A percentile compares a stretch with the other conserved stretches of the same genome.
phyloP scores from a whole-genome alignment of 768 basidiomycete species.

The Rhizopogon salebrosus region DNA sequence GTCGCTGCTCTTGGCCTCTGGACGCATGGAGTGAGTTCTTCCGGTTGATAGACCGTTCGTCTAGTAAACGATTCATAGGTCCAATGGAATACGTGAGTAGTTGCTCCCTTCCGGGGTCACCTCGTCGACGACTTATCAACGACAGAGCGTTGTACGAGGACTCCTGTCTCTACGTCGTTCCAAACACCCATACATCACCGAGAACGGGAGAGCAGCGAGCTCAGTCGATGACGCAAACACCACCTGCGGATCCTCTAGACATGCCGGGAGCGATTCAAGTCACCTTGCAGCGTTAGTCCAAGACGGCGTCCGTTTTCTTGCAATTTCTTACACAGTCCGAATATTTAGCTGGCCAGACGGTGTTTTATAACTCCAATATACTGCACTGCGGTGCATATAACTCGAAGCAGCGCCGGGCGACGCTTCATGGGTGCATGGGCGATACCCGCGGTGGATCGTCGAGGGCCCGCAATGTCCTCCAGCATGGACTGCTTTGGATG shows the following conservation, averaged over 20 bases:
- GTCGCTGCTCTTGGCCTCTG: conserved; percentile 47
- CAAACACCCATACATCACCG: conserved; percentile 55
- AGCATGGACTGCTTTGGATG: conserved; percentile 74
- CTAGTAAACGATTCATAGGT: conserved; percentile 36
- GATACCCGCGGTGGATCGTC: conserved; percentile 53
- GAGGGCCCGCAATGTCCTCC: conserved; percentile 68
- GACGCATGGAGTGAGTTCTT: conserved; percentile 57
- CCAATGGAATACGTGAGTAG: conserved; percentile 76
- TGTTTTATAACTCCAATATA: conserved; percentile 79
- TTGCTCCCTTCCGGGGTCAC: not conserved
- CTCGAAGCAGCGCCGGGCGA: conserved; percentile 44
- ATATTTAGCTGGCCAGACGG: conserved; percentile 59
- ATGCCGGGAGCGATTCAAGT: conserved; percentile 69
- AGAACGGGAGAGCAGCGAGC: conserved; percentile 54
- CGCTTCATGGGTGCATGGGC: conserved; percentile 68
- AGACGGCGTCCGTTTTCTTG: too few species aligned
- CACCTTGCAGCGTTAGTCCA: conserved; percentile 44
- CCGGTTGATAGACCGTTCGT: not conserved
- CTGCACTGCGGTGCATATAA: conserved; percentile 70
- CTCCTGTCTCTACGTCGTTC: conserved; percentile 66
- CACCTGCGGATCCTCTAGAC: conserved; percentile 52
- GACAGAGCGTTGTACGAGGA: conserved; percentile 65
- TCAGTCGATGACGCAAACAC: conserved; percentile 44
- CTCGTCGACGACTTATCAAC: not conserved
- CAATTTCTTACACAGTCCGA: not conserved